Evolutionary conservation across 2,329 filamentous ascomycete genomes (phyloP).

Genomic region (Cucurbitaria berberidis): DNA sequence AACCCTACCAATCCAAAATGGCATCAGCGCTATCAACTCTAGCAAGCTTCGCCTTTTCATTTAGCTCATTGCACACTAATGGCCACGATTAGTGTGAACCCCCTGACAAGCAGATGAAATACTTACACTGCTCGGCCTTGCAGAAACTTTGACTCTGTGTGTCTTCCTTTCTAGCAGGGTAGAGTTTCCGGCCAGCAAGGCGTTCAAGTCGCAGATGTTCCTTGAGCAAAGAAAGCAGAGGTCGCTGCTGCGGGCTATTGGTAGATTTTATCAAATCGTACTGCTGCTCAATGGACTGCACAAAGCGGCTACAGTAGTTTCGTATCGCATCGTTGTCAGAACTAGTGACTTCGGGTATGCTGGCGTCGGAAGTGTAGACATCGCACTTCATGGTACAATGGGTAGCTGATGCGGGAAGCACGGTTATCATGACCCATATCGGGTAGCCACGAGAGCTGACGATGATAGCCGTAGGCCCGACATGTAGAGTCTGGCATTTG

Average conservation of each 20-base stretch:
- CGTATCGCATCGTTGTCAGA: slow-evolving; percentile 9
- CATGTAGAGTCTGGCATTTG: neutral
- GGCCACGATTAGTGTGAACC: neutral
- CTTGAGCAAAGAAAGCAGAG: slow-evolving; percentile 23
- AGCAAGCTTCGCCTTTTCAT: neutral
- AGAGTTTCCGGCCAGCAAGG: slow-evolving; percentile 27
- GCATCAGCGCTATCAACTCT: neutral
- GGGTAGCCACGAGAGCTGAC: slow-evolving; percentile 6
- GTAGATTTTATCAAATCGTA: neutral
- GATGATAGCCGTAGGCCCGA: slow-evolving; percentile 2
- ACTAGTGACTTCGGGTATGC: neutral
- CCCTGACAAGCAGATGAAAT: neutral
- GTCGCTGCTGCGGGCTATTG: neutral
- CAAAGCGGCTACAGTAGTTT: slow-evolving; percentile 2
- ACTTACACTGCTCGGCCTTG: slow-evolving; percentile 28
- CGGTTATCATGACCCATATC: slow-evolving; percentile 10
- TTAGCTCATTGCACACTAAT: neutral
- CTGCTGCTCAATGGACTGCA: slow-evolving; percentile 10
- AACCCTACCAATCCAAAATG: neutral
- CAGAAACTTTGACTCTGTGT: slow-evolving; percentile 23
- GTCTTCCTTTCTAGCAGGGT: slow-evolving; percentile 23
- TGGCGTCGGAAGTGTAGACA: slow-evolving; percentile 5
- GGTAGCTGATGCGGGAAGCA: neutral
- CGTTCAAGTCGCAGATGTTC: slow-evolving; percentile 34
- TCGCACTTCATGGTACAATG: slow-evolving; percentile 7